Evolutionary conservation across 2,329 filamentous ascomycete species (phyloP), one percentile per base, ranked within the genome.

Genomic region (Aspergillus fischeri): DNA sequence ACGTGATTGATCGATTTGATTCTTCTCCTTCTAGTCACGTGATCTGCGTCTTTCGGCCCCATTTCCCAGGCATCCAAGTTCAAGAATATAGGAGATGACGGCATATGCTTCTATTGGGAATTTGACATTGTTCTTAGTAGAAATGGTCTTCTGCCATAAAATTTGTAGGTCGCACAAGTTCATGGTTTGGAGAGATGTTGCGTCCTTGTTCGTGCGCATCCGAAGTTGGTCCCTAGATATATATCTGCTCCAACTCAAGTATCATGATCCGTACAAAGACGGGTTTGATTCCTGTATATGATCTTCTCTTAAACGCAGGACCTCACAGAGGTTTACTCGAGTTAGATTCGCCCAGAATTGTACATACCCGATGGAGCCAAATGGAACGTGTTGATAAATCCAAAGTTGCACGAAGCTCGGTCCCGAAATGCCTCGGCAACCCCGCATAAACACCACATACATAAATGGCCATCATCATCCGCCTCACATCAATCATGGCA

Each of bases 351-450:
- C 14, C 2, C 14, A 38, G 32, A 17, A 17, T 5, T 38, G 5
- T 17, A 17, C 32, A 17, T 7, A 17, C 17, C 32, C 32, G 5
- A 38, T 17, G 32, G 32, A 17, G 29, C 10, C 1, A 32, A 17
- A 38, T 17, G 5, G 14, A 17, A 7, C 11, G 3, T 17, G 32
- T 38, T 38, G 32, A 35, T 38, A 17, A 17, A 38, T 17, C 14
- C 6, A 17, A 17, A 38, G 32, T 17, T 3, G n/a, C n/a, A 27
- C 9, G 41, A 44, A 44, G 44, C 44, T 47, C 44, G 44, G 44
- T 47, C 24, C 44, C 24, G 25, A 47, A 10, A 53, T 45, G 55
- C 54, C 56, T 61, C 54, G 56, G 55, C 51, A 25, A 42, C 25
- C n/a, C 47, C 48, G 28, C 44, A 47, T 25, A 47, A 24, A 38